phyloP scores from a whole-genome alignment of 1,284 basidiomycete species.

The Microbotryum violaceum region DNA sequence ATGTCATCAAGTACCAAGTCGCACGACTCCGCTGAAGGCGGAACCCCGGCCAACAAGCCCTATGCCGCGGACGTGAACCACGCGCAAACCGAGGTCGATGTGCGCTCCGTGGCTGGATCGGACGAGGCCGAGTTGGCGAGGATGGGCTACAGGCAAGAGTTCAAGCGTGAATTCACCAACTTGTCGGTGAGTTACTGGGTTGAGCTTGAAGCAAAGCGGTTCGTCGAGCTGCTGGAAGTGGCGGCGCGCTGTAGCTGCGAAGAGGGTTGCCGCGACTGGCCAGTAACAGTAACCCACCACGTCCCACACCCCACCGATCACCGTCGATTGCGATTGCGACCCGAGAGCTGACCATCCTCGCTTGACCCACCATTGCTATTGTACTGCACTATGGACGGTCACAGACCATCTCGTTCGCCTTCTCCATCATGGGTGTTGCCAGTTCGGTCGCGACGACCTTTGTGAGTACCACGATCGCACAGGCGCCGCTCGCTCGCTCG shows the following conservation, averaged over 20 bases:
- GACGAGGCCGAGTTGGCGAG: conserved; percentile 20
- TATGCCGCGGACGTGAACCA: too few species aligned
- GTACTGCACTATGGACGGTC: conserved; percentile 2
- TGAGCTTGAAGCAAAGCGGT: background rate
- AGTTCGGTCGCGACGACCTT: conserved; percentile 73
- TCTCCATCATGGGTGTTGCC: conserved; percentile 69
- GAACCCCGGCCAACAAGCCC: too few species aligned
- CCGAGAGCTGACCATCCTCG: conserved; percentile 1
- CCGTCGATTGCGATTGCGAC: background rate
- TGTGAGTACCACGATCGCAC: conserved; percentile 14
- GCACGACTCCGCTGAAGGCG: too few species aligned
- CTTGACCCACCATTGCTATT: background rate
- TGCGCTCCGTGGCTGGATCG: too few species aligned
- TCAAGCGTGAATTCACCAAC: conserved; percentile 72
- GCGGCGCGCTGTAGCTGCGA: background rate
- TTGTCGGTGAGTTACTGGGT: conserved; percentile 50
- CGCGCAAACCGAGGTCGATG: too few species aligned
- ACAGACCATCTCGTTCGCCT: conserved; percentile 62
- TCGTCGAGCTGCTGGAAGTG: background rate
- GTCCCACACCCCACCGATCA: background rate
- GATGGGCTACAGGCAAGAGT: conserved; percentile 41
- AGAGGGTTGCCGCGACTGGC: background rate
- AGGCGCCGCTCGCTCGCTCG: too few species aligned
- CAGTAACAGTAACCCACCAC: too few species aligned
- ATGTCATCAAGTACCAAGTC: too few species aligned